Percentiles rank a stretch among this genome's conserved stretches.
phyloP scores from a whole-genome alignment of 352 stramenopile species.

The Phytophthora sansomeana region DNA sequence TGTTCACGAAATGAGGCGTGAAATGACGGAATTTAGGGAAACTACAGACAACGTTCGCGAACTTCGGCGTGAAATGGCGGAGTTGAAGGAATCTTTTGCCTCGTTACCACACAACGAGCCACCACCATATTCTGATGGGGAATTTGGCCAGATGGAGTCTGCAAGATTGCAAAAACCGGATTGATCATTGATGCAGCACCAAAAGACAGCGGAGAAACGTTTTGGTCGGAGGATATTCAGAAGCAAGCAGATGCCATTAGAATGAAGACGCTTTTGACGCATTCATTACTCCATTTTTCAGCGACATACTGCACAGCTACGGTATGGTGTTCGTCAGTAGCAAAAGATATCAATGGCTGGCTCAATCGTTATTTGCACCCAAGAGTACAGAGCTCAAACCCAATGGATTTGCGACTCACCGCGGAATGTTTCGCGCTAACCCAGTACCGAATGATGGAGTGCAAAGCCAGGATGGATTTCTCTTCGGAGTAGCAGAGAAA shows the following conservation, averaged over 20 bases:
- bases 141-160: constrained; percentile 1
- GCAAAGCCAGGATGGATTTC: constrained; percentile 31
- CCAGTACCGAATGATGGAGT: constrained; percentile 25
- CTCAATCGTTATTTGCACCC: constrained; percentile 2
- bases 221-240: constrained; percentile 18
- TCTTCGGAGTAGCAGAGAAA: constrained; percentile 42
- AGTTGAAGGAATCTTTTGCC: no score
- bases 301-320: constrained; percentile 11
- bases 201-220: constrained; percentile 2
- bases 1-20: no score
- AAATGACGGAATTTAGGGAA: no score
- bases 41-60: no score
- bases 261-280: constrained; percentile 1
- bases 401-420: constrained; percentile 39
- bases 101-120: constrained; percentile 11
- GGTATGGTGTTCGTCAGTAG: constrained; percentile 24
- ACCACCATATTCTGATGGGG: neutral
- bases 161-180: constrained; percentile 1
- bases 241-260: constrained; percentile 9
- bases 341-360: constrained; percentile 22
- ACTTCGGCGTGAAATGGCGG: no score
- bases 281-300: constrained; percentile 1
- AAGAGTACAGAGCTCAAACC: constrained; percentile 16
- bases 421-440: constrained; percentile 29
- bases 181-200: constrained; percentile 6